A percentile compares a stretch with the other conserved stretches of the same genome.
These are phyloP conservation scores for Medicago ruthenica DNA, from an alignment of 306 rosid species.

Conservation along the genomic window DNA sequence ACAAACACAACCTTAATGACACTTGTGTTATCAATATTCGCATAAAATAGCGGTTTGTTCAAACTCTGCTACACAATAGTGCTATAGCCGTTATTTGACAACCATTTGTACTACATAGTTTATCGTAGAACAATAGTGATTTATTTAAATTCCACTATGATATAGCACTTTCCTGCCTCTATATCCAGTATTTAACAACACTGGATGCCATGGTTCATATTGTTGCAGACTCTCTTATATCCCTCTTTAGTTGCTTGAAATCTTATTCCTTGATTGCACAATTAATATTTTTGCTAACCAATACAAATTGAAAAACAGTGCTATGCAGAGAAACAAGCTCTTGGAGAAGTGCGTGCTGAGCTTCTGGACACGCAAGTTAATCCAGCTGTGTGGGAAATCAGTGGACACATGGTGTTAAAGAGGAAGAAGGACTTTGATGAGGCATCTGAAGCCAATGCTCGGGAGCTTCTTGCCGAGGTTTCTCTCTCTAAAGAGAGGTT, in stretches of 20 bases:
- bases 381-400: constrained; percentile 98
- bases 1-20: neutral
- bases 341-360: constrained; percentile 91
- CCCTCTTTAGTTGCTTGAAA: neutral
- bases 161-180: neutral
- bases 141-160: neutral
- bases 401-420: constrained; percentile 99
- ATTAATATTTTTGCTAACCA: constrained; percentile 6
- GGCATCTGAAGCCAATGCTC: constrained; percentile 90
- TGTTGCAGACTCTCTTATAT: neutral
- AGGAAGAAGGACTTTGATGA: constrained; percentile 88
- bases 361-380: constrained; percentile 95
- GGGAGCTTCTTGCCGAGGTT: constrained; percentile 95
- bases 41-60: neutral
- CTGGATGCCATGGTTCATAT: neutral
- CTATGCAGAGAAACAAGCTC: constrained; percentile 98
- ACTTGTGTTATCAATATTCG: neutral
- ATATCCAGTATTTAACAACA: neutral
- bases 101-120: neutral
- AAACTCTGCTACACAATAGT: neutral
- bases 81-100: neutral
- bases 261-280: neutral
- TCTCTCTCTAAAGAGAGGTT: constrained; percentile 89
- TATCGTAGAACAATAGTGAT: neutral
- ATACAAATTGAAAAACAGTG: constrained; percentile 61